phyloP scores from a whole-genome alignment of 208 protist genomes.

The Leishmania major region DNA sequence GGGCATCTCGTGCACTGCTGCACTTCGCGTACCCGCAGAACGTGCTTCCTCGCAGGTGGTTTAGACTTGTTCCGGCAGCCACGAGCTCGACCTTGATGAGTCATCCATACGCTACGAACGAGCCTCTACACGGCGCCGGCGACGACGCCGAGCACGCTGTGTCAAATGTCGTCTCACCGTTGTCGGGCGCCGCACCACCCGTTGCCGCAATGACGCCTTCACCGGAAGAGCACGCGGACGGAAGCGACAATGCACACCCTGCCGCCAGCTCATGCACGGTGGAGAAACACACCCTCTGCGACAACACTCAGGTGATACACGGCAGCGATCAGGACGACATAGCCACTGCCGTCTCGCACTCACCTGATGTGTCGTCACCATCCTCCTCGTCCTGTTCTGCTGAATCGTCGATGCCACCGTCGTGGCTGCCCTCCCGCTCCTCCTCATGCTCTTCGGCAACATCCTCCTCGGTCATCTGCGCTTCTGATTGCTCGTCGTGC shows the following conservation, averaged over 20 bases:
- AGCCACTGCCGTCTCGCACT: constrained; percentile 11
- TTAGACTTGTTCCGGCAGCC: not conserved
- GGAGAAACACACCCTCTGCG: not conserved
- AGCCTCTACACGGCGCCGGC: not conserved
- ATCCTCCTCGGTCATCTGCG: not conserved
- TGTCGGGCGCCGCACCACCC: not conserved
- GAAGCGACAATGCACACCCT: not conserved
- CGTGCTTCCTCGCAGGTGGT: not conserved
- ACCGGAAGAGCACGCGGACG: not conserved
- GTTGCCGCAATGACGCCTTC: not conserved
- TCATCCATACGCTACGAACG: constrained; percentile 9
- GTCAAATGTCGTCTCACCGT: not conserved
- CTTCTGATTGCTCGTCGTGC: not conserved
- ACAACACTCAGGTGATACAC: not conserved
- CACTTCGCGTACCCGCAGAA: not conserved
- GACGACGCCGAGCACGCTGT: not conserved
- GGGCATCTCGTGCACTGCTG: too few species aligned
- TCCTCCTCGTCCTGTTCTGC: constrained; percentile 3
- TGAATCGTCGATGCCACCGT: not conserved
- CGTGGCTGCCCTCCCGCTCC: not conserved
- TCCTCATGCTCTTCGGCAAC: not conserved
- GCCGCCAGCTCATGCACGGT: not conserved
- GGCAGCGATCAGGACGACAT: not conserved
- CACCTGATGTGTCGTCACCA: constrained; percentile 6
- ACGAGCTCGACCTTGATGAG: not conserved